A percentile compares a stretch with the other conserved stretches of the same genome.
Evolutionary conservation across 2,329 filamentous ascomycete species (phyloP).

Genomic region (Fusarium lateritium): DNA sequence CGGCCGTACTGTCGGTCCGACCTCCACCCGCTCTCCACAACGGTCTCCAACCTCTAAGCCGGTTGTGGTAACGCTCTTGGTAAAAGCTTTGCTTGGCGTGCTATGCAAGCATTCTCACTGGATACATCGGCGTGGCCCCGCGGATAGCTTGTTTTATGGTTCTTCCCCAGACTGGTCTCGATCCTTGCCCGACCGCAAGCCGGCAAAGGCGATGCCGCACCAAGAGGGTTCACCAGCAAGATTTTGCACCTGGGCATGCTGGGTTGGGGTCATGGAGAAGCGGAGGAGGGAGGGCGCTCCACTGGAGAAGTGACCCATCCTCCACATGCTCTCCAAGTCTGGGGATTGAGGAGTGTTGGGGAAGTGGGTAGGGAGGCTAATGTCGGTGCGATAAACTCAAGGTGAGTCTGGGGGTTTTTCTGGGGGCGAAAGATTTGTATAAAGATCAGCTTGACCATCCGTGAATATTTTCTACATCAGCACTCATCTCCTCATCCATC

Average conservation of each 20-base stretch:
- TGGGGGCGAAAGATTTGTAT: slow-evolving; percentile 25
- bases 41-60: neutral
- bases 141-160: slow-evolving; percentile 42
- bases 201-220: slow-evolving; percentile 25
- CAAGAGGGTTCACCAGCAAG: slow-evolving; percentile 3
- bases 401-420: neutral
- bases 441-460: slow-evolving; percentile 25
- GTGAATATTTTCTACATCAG: slow-evolving; percentile 13
- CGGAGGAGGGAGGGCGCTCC: neutral
- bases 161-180: slow-evolving; percentile 38
- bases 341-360: slow-evolving; percentile 35
- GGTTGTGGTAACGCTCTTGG: neutral
- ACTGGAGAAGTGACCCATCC: slow-evolving; percentile 25
- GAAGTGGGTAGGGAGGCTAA: slow-evolving; percentile 28
- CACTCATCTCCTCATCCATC: slow-evolving; percentile 19
- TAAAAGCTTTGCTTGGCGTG: slow-evolving; percentile 5
- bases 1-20: slow-evolving; percentile 38
- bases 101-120: neutral
- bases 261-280: slow-evolving; percentile 10
- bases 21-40: slow-evolving; percentile 29
- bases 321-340: slow-evolving; percentile 35
- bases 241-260: slow-evolving; percentile 9
- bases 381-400: slow-evolving; percentile 28
- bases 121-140: neutral
- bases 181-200: neutral